These are phyloP conservation scores for Salix purpurea DNA, from an alignment of 345 rosid species.

Conservation along the genomic window DNA sequence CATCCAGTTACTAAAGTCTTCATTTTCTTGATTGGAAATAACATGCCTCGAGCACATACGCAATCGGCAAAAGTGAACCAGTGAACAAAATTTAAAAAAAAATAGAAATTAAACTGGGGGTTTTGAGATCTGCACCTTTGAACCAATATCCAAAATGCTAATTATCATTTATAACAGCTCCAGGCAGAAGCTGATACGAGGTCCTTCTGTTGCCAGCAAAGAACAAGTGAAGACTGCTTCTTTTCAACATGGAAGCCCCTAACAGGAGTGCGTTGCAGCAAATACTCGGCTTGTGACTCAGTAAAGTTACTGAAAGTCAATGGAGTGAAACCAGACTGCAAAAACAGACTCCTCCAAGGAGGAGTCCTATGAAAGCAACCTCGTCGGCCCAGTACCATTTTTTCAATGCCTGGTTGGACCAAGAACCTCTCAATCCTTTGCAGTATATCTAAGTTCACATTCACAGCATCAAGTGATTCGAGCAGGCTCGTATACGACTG, in stretches of 20 bases:
- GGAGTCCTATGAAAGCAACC: slow-evolving; percentile 13
- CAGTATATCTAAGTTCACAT: slow-evolving; percentile 12
- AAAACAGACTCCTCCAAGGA: slow-evolving; percentile 19
- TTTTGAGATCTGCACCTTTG: slow-evolving; percentile 28
- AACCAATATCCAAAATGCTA: neutral
- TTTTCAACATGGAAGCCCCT: slow-evolving; percentile 28
- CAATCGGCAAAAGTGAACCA: slow-evolving; percentile 42
- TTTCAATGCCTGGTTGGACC: slow-evolving; percentile 23
- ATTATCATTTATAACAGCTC: slow-evolving; percentile 18
- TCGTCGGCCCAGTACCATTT: slow-evolving; percentile 17
- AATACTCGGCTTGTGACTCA: slow-evolving; percentile 27
- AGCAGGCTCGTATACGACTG: slow-evolving; percentile 23
- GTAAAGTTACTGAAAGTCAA: slow-evolving; percentile 25
- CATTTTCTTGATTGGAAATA: slow-evolving; percentile 37
- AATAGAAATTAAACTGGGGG: slow-evolving; percentile 36
- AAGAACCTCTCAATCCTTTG: slow-evolving; percentile 27
- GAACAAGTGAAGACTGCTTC: slow-evolving; percentile 21
- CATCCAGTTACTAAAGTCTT: slow-evolving; percentile 36
- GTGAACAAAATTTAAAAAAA: slow-evolving; percentile 19
- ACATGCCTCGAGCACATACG: slow-evolving; percentile 39
- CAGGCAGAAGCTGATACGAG: slow-evolving; percentile 28
- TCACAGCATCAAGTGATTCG: slow-evolving; percentile 31
- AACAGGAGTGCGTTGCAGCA: slow-evolving; percentile 21
- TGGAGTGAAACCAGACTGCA: slow-evolving; percentile 24
- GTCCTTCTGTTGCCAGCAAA: slow-evolving; percentile 29